phyloP scores from a whole-genome alignment of 306 rosid species.

The Arachis hypogaea region DNA sequence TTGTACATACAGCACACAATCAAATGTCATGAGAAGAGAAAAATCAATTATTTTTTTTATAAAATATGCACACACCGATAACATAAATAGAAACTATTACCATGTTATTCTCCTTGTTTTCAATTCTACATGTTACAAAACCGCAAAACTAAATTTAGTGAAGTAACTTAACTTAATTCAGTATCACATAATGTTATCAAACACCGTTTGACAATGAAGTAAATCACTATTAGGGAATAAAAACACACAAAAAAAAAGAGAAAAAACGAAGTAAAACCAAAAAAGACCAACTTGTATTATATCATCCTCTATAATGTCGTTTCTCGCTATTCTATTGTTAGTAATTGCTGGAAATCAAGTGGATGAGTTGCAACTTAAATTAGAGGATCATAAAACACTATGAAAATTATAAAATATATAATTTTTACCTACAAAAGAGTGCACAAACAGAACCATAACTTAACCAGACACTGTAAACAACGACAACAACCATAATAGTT shows the following conservation, averaged over 20 bases:
- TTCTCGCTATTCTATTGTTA: slow-evolving; percentile 75
- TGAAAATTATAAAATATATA: slow-evolving; percentile 42
- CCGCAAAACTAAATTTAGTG: background rate
- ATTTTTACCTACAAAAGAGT: slow-evolving; percentile 49
- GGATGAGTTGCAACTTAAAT: slow-evolving; percentile 28
- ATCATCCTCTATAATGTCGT: slow-evolving; percentile 74
- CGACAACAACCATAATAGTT: too few species aligned
- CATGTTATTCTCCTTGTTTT: too few species aligned
- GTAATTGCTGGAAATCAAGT: slow-evolving; percentile 67
- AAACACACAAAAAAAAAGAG: too few species aligned
- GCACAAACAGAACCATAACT: too few species aligned
- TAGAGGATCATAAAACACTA: slow-evolving; percentile 50
- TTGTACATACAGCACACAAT: too few species aligned
- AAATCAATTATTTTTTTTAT: too few species aligned
- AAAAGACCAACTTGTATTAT: slow-evolving; percentile 71
- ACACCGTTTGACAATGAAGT: slow-evolving; percentile 27
- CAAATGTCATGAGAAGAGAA: too few species aligned
- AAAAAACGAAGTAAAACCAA: background rate
- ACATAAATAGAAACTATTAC: too few species aligned
- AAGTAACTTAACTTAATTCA: background rate
- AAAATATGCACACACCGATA: too few species aligned
- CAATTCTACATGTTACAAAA: too few species aligned
- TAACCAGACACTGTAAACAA: too few species aligned
- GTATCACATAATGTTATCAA: slow-evolving; percentile 14
- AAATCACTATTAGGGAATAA: background rate